Conservation (phyloP, 1,139 yeast genomes). For the Geotrichum cucujoidarum region DNA sequence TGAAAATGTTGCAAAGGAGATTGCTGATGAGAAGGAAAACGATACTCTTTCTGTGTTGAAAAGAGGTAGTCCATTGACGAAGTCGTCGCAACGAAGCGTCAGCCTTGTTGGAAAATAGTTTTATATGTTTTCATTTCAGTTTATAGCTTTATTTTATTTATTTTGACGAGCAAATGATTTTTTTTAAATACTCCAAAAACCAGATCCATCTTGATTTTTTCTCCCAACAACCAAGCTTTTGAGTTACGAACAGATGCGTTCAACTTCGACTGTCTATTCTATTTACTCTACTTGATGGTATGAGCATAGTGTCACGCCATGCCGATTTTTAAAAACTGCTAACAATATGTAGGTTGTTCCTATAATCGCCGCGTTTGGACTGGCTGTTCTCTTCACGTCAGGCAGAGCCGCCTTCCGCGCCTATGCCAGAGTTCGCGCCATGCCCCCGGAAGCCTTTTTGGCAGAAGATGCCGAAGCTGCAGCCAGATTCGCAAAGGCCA, state of each 20-base stretch:
- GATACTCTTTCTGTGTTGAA: slow-evolving; percentile 22
- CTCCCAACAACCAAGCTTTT: too few species aligned
- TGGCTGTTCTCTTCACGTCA: slow-evolving; percentile 27
- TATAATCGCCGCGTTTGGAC: slow-evolving; percentile 28
- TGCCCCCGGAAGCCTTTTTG: slow-evolving; percentile 35
- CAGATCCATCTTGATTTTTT: too few species aligned
- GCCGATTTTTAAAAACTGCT: too few species aligned
- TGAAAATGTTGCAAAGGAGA: slow-evolving; percentile 25
- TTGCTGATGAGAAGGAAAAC: slow-evolving; percentile 25
- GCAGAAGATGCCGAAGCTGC: slow-evolving; percentile 22
- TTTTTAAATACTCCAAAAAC: too few species aligned
- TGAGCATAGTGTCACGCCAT: too few species aligned
- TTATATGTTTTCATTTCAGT: too few species aligned
- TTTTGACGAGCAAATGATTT: too few species aligned
- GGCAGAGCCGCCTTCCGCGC: slow-evolving; percentile 38
- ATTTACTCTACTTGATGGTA: too few species aligned
- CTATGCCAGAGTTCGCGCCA: slow-evolving; percentile 27
- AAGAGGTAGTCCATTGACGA: slow-evolving; percentile 20
- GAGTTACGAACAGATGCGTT: too few species aligned
- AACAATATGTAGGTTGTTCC: slow-evolving; percentile 24
- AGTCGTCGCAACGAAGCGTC: slow-evolving; percentile 31
- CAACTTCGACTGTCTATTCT: too few species aligned
- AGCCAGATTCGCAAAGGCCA: slow-evolving; percentile 18
- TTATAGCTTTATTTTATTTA: too few species aligned
- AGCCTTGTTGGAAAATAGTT: slow-evolving; percentile 24